Evolutionary conservation across 306 rosid species (phyloP), one percentile per base, ranked within the genome.

Genomic region (Lathyrus sativus): DNA sequence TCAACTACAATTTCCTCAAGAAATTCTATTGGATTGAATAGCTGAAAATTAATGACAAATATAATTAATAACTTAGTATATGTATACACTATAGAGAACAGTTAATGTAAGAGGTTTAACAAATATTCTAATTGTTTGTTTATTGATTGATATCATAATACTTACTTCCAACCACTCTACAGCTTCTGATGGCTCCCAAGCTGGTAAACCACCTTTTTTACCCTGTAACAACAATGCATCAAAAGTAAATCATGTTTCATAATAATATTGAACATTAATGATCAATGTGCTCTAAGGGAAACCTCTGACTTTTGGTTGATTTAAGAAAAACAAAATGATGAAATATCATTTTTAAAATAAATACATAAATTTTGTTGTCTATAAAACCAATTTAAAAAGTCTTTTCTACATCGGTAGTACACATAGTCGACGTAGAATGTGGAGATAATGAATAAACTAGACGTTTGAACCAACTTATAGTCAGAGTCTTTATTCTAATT

Each of bases 121-220:
- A 38, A 54, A 29, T 62, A 12, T 42, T 15, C 46, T 53, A n/a
- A 29, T 8, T 5, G 1, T 19, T 19, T 19, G 22, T 19, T 19
- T 19, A 19, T 19, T 19, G 22, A 19, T 19, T 19, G 1, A 19
- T 19, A 13, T 24, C 56, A 9, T 50, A n/a, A 7, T 50, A 19
- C 85, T 75, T 76, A 88, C 95, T 74, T 88, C 95, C 45, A 88
- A 66, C 95, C 89, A 88, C 0, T 82, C 82, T 62, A 76, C 74
- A 22, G 78, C 88, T 56, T 80, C 80, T 53, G 85, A 65, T 22
- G 89, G 88, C 68, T 89, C 92, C 96, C 97, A 91, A 0, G 83
- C 92, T 9, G 92, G 45, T 46, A 86, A 78, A 48, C 97, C 97
- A 15, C 97, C 97, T 5, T 78, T 88, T 69, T 88, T 74, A 81